Percentiles rank a stretch among this genome's conserved stretches.
Conservation (phyloP, 1,284 basidiomycete genomes). For the Pseudozyma sp. region DNA sequence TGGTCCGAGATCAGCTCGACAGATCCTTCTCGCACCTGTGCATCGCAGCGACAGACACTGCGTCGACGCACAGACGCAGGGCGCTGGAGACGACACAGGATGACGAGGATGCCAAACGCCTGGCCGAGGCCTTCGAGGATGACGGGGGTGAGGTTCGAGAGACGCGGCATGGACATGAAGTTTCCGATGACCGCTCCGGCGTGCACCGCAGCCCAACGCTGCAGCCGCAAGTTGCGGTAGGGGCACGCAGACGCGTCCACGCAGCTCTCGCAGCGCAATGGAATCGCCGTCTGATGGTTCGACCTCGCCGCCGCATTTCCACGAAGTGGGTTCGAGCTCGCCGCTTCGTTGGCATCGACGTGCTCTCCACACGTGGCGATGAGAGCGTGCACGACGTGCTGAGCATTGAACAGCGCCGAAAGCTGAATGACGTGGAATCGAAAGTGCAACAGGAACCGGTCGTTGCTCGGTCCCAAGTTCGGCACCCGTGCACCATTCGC, state of each 20-base stretch:
- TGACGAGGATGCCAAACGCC: slow-evolving; percentile 41
- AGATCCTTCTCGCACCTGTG: slow-evolving; percentile 23
- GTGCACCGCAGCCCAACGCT: slow-evolving; percentile 43
- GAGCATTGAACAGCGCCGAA: slow-evolving; percentile 37
- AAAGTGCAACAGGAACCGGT: slow-evolving; percentile 43
- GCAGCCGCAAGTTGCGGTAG: slow-evolving; percentile 27
- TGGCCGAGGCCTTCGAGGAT: slow-evolving; percentile 44
- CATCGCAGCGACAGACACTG: slow-evolving; percentile 7
- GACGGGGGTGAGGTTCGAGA: slow-evolving; percentile 36
- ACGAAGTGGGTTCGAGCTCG: neutral
- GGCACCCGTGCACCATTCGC: slow-evolving; percentile 9
- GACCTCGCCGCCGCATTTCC: neutral
- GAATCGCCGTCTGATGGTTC: slow-evolving; percentile 15
- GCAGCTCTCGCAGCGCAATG: slow-evolving; percentile 38
- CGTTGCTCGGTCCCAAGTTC: slow-evolving; percentile 42
- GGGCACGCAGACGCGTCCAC: slow-evolving; percentile 23
- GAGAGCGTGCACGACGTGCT: slow-evolving; percentile 43
- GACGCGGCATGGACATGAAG: slow-evolving; percentile 44
- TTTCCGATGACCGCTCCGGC: slow-evolving; percentile 45
- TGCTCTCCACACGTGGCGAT: slow-evolving; percentile 25
- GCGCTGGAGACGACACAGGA: slow-evolving; percentile 34
- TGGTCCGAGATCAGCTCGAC: slow-evolving; percentile 42
- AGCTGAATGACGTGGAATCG: slow-evolving; percentile 43
- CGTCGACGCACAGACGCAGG: slow-evolving; percentile 16
- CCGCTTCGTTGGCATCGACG: slow-evolving; percentile 11